Evolutionary conservation across 495 filamentous ascomycete genomes (phyloP).

Genomic region (Pyrenula aspistea): DNA sequence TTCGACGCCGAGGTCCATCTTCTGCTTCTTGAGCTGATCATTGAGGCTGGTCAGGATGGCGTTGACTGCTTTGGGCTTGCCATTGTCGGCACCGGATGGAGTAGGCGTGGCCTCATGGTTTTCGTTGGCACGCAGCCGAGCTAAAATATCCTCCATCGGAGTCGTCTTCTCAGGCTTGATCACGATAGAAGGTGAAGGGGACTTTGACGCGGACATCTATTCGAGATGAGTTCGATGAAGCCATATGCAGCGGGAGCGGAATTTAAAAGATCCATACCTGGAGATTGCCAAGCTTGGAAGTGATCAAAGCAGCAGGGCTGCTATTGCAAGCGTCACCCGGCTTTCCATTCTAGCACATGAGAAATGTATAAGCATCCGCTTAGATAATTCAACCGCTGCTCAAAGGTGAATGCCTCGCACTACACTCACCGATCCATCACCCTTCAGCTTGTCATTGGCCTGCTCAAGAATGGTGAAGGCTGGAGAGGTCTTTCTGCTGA

Average conservation of each 20-base stretch:
- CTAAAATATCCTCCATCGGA: not conserved
- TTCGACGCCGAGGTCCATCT: conserved; percentile 28
- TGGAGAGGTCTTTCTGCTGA: conserved; percentile 21
- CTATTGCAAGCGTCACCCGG: conserved; percentile 16
- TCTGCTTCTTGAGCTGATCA: conserved; percentile 39
- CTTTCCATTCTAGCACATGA: conserved; percentile 14
- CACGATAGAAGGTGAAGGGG: conserved; percentile 12
- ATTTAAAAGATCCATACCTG: conserved; percentile 5
- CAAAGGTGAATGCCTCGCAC: not conserved
- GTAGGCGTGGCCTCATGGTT: not conserved
- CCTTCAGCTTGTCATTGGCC: conserved; percentile 1
- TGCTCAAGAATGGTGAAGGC: conserved; percentile 16
- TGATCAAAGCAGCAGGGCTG: conserved; percentile 21
- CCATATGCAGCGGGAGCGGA: too few species aligned
- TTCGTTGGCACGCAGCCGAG: not conserved
- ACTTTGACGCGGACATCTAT: not conserved
- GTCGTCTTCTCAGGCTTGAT: conserved; percentile 10
- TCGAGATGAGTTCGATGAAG: not conserved
- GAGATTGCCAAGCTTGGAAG: conserved; percentile 27
- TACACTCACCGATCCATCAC: not conserved
- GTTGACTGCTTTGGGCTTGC: conserved; percentile 40
- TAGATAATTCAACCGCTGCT: not conserved
- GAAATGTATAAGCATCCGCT: not conserved
- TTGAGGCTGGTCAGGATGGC: conserved; percentile 60
- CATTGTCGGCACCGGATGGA: not conserved